These are phyloP conservation scores for Pythium brachiatum DNA, from an alignment of 352 stramenopile genomes.

Conservation along the genomic window DNA sequence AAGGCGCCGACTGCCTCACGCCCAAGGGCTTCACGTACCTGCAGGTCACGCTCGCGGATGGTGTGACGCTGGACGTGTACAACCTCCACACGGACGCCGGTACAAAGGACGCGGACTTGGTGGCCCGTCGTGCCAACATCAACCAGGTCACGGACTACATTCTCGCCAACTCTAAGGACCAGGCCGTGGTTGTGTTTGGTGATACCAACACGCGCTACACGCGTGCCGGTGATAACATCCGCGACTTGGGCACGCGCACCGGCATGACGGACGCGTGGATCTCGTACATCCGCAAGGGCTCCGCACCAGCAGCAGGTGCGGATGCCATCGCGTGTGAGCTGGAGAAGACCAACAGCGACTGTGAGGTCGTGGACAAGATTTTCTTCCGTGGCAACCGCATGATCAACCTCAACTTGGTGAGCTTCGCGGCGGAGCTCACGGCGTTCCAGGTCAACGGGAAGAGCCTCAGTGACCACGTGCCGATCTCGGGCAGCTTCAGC, in stretches of 20 bases:
- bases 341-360: constrained; percentile 35
- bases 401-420: constrained; percentile 32
- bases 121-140: constrained; percentile 37
- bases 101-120: constrained; percentile 28
- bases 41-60: constrained; percentile 40
- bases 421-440: constrained; percentile 40
- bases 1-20: constrained; percentile 50
- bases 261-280: constrained; percentile 46
- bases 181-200: constrained; percentile 48
- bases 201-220: constrained; percentile 62
- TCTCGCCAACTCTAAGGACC: constrained; percentile 37
- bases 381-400: constrained; percentile 42
- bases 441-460: constrained; percentile 36
- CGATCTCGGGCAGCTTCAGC: constrained; percentile 41
- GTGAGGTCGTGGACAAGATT: constrained; percentile 64
- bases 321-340: constrained; percentile 37
- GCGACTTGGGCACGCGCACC: constrained; percentile 28
- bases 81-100: constrained; percentile 52
- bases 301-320: constrained; percentile 29
- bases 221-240: constrained; percentile 40
- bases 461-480: constrained; percentile 43
- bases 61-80: constrained; percentile 44
- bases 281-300: constrained; percentile 33
- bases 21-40: constrained; percentile 54
- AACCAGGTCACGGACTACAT: constrained; percentile 48